Evolutionary conservation across 1,139 yeast species (phyloP), one percentile per base, ranked within the genome.

Genomic region (Lodderomyces metapsilosis): DNA sequence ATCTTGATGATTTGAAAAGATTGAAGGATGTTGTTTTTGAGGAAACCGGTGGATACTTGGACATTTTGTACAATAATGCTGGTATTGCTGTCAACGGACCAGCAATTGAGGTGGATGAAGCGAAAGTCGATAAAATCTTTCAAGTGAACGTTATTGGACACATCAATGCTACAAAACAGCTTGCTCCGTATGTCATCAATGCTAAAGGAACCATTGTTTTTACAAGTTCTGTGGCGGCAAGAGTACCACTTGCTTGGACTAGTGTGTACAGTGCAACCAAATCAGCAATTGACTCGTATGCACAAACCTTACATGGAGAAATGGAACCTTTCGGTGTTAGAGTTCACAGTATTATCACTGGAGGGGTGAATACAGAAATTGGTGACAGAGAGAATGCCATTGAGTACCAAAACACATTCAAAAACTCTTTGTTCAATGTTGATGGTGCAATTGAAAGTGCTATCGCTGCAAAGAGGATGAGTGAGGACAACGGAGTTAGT

Each of bases 221-320:
- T 53, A 68, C 74, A 4, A 44, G 61, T 12, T 66, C 72, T 1
- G 63, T 67, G 9, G 68, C 73, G 13, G 64, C 62, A 1, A 43
- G 67, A 11, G 61, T 58, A 3, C 72, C 74, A 3, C 56, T 68
- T 38, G 48, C 70, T 7, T 69, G 73, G 71, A 49, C 55, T 0
- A 47, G 62, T 12, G 56, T 56, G 15, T 69, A 68, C 48, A 57
- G 63, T 45, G 56, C 73, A 4, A 61, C 71, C 32, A 68, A 69
- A 46, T 88, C 94, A 2, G 94, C 94, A 1, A 77, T 87, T 43
- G 88, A 84, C 54, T 81, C 77, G 45, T 87, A 81, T 57, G 85
- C 88, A 1, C 71, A 76, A 40, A 73, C 74, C 2, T 66, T 86
- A 43, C 77, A 84, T 37, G 56, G 84, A 24, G 95, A 87, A 60